Percentiles rank a stretch among this genome's conserved stretches.
Evolutionary conservation across 768 basidiomycete species (phyloP).

Genomic region (Tulasnella sp.): DNA sequence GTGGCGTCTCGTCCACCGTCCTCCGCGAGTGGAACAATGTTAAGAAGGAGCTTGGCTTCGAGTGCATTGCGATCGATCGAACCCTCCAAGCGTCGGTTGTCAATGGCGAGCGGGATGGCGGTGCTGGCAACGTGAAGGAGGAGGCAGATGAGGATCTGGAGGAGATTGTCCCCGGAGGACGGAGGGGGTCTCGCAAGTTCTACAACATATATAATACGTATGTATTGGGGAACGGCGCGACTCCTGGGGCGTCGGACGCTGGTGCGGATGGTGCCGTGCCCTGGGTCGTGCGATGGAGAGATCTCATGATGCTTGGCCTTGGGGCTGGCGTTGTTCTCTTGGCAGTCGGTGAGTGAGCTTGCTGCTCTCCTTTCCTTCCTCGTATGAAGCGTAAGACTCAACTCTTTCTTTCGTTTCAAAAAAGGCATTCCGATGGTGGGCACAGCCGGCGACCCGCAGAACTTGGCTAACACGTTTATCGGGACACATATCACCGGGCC

Average conservation of each 20-base stretch:
- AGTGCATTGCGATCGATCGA: conserved; percentile 66
- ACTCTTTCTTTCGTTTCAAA: background rate
- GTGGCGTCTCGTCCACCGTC: conserved; percentile 52
- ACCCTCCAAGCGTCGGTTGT: conserved; percentile 31
- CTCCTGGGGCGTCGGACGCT: background rate
- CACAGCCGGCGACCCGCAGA: conserved; percentile 6
- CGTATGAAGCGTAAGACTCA: conserved; percentile 2
- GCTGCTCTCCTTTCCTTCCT: background rate
- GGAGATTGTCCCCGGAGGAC: conserved; percentile 21
- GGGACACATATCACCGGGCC: background rate
- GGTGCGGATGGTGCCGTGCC: background rate
- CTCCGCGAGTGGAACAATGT: conserved; percentile 68
- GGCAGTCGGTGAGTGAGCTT: conserved; percentile 4
- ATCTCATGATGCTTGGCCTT: background rate
- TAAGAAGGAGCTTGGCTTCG: conserved; percentile 68
- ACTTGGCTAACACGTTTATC: conserved; percentile 1
- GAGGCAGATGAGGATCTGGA: conserved; percentile 6
- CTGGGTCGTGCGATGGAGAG: background rate
- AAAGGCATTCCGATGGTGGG: background rate
- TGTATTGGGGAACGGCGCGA: conserved; percentile 32
- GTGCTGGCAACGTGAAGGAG: too few relatives aligned
- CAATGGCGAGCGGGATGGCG: background rate
- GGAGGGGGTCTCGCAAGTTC: conserved; percentile 38
- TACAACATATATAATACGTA: conserved; percentile 83
- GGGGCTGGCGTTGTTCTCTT: conserved; percentile 6